A percentile compares a stretch with the other conserved stretches of the same genome.
phyloP scores from a whole-genome alignment of 208 protist species.

The Acanthamoeba triangularis region DNA sequence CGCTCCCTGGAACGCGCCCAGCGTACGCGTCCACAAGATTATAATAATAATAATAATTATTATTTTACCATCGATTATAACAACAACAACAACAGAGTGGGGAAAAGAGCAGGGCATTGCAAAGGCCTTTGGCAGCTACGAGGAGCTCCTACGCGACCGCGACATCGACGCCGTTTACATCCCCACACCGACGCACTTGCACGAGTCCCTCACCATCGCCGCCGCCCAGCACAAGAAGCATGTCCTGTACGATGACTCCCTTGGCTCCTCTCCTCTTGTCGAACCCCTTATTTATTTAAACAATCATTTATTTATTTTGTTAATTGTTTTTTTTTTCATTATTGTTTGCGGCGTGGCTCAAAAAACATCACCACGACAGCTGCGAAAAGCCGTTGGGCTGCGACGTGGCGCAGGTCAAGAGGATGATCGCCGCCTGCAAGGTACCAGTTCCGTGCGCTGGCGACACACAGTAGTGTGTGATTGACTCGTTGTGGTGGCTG shows the following conservation, averaged over 20 bases:
- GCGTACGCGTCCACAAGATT: no score
- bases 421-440: conserved; percentile 38
- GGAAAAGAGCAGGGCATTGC: background rate
- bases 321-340: no score
- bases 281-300: no score
- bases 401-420: background rate
- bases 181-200: conserved; percentile 8
- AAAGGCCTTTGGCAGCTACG: conserved; percentile 3
- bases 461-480: no score
- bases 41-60: no score
- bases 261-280: no score
- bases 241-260: background rate
- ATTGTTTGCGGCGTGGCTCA: no score
- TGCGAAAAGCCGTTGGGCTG: conserved; percentile 51
- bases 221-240: conserved; percentile 63
- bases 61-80: background rate
- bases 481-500: no score
- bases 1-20: conserved; percentile 18
- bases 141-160: background rate
- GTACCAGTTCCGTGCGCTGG: background rate
- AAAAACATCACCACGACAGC: background rate
- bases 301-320: no score
- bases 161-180: conserved; percentile 55
- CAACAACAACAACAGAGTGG: conserved; percentile 36
- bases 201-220: background rate